Conservation (phyloP, 1,284 basidiomycete species). For the Paramarasmius palmivorus region DNA sequence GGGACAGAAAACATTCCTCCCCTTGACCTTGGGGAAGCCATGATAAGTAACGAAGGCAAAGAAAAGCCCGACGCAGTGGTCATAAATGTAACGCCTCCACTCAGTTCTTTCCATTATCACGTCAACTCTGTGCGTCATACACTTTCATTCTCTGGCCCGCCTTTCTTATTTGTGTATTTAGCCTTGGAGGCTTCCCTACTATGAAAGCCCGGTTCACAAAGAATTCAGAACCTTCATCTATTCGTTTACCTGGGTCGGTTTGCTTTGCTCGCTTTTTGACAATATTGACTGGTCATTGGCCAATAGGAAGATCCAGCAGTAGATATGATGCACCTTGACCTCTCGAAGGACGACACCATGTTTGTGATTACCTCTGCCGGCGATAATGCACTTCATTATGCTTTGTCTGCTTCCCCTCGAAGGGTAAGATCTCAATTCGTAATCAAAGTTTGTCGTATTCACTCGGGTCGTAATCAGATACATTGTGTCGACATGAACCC, state of each 20-base stretch:
- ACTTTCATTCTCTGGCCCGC: slow-evolving; percentile 2
- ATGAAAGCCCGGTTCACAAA: slow-evolving; percentile 72
- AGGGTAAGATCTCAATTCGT: slow-evolving; percentile 30
- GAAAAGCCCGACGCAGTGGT: slow-evolving; percentile 28
- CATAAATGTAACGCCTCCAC: slow-evolving; percentile 55
- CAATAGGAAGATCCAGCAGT: slow-evolving; percentile 73
- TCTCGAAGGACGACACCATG: slow-evolving; percentile 67
- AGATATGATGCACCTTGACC: slow-evolving; percentile 69
- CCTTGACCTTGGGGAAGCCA: slow-evolving; percentile 44
- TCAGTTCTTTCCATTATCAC: slow-evolving; percentile 80
- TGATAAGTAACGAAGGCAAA: slow-evolving; percentile 25
- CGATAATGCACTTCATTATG: slow-evolving; percentile 84
- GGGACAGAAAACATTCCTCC: slow-evolving; percentile 30
- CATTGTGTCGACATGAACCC: slow-evolving; percentile 79
- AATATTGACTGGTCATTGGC: neutral
- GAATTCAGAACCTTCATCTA: slow-evolving; percentile 81
- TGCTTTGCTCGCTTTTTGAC: neutral
- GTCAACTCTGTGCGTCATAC: slow-evolving; percentile 46
- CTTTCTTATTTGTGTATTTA: slow-evolving; percentile 24
- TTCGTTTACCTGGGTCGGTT: slow-evolving; percentile 64
- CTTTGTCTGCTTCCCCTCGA: slow-evolving; percentile 63
- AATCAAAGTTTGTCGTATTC: neutral
- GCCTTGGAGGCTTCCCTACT: slow-evolving; percentile 78
- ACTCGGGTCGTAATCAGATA: slow-evolving; percentile 39
- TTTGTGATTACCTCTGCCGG: slow-evolving; percentile 81